A percentile compares a stretch with the other conserved stretches of the same genome.
phyloP scores from a whole-genome alignment of 75 land plant species.

The Isoetes taiwanensis region DNA sequence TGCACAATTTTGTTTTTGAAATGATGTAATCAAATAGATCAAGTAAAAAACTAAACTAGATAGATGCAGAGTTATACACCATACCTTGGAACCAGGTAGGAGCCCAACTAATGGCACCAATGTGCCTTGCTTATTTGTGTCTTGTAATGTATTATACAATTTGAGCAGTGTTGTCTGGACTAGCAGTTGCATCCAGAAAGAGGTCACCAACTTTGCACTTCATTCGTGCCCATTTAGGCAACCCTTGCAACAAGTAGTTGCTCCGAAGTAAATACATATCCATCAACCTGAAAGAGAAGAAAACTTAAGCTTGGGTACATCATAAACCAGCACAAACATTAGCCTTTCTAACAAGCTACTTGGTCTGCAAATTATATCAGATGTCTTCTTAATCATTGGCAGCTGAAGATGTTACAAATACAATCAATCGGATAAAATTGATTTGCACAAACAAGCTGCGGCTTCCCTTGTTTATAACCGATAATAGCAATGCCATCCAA shows the following conservation, averaged over 20 bases:
- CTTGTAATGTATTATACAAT: no score
- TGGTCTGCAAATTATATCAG: no score
- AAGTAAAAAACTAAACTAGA: not conserved
- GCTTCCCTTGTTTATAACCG: no score
- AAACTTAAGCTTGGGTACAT: no score
- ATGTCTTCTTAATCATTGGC: no score
- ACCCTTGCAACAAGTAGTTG: not conserved
- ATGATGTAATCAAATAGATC: conserved; percentile 9
- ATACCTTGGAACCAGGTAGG: conserved; percentile 24
- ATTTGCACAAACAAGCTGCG: no score
- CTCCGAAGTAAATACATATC: conserved; percentile 16
- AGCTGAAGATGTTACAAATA: no score
- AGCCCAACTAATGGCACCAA: conserved; percentile 15
- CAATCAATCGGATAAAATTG: no score
- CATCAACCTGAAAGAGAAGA: conserved; percentile 17
- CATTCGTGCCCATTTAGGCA: conserved; percentile 15
- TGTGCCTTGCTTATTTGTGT: not conserved
- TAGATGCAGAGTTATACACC: not conserved
- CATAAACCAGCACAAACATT: no score
- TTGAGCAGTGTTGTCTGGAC: not conserved
- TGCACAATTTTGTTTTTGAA: conserved; percentile 19
- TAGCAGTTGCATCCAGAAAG: conserved; percentile 16
- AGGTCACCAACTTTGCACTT: conserved; percentile 23
- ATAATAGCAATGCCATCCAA: no score
- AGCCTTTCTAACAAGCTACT: no score